phyloP scores from a whole-genome alignment of 2,329 filamentous ascomycete genomes.

The Tolypocladium guangdongense region DNA sequence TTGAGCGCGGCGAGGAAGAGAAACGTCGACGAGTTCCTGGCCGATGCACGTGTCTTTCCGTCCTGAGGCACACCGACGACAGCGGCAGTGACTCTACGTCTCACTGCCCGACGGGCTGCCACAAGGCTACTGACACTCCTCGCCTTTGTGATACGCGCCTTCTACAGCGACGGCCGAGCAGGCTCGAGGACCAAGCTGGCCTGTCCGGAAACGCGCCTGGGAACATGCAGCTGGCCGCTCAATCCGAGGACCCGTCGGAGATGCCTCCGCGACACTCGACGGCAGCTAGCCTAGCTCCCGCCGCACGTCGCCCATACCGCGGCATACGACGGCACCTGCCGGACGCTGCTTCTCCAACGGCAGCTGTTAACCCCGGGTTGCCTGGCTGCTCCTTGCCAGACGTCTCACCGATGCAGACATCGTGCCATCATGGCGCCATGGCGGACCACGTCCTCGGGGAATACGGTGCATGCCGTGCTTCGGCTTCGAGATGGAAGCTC shows the following conservation, averaged over 20 bases:
- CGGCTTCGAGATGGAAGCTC: not conserved
- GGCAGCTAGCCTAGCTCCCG: not conserved
- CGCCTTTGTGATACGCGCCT: not conserved
- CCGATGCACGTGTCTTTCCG: constrained; percentile 11
- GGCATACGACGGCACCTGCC: not conserved
- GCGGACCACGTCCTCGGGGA: not conserved
- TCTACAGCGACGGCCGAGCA: not conserved
- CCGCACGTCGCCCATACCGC: not conserved
- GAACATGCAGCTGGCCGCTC: not conserved
- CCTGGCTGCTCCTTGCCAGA: not conserved
- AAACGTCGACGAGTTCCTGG: constrained; percentile 31
- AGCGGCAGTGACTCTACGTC: not conserved
- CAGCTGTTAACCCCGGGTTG: not conserved
- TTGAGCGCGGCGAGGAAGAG: constrained; percentile 27
- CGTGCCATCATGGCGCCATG: not conserved
- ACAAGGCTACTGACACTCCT: not conserved
- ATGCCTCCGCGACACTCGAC: not conserved
- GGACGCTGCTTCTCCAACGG: not conserved
- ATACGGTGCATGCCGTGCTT: not conserved
- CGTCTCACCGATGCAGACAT: not conserved
- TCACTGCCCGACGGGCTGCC: not conserved
- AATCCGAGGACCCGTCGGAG: not conserved
- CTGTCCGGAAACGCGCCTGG: not conserved
- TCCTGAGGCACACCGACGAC: constrained; percentile 2
- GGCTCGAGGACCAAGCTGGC: not conserved